Evolutionary conservation across 1,284 basidiomycete species (phyloP).

Genomic region (Testicularia cyperi): DNA sequence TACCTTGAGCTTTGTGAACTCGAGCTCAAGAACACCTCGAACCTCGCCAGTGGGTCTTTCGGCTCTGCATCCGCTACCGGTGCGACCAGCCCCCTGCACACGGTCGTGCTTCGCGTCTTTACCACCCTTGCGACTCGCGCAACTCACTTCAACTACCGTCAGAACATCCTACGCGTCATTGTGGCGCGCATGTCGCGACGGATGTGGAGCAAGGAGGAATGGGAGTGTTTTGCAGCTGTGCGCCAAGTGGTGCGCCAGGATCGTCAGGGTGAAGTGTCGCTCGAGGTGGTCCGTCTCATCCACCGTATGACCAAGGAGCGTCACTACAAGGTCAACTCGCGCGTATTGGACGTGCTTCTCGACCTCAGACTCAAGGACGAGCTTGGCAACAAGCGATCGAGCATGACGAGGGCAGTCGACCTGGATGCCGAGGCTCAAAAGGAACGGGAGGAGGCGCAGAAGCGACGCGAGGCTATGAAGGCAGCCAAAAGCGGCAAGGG

Average conservation of each 20-base stretch:
- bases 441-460: constrained; percentile 52
- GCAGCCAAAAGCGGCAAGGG: constrained; percentile 36
- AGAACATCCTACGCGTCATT: constrained; percentile 85
- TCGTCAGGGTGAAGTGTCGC: constrained; percentile 74
- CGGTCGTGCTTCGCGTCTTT: constrained; percentile 73
- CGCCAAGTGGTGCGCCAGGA: constrained; percentile 80
- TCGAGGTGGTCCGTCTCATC: constrained; percentile 85
- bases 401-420: constrained; percentile 63
- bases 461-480: constrained; percentile 56
- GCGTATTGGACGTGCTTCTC: constrained; percentile 81
- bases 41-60: background rate
- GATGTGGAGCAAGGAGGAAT: constrained; percentile 67
- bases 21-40: constrained; percentile 71
- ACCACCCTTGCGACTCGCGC: constrained; percentile 79
- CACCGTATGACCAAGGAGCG: constrained; percentile 96
- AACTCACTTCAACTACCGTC: constrained; percentile 95
- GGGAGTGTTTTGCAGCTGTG: constrained; percentile 78
- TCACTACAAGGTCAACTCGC: constrained; percentile 83
- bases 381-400: constrained; percentile 73
- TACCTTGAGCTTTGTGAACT: constrained; percentile 81
- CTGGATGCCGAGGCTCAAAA: constrained; percentile 68
- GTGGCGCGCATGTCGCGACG: constrained; percentile 76
- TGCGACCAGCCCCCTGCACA: background rate
- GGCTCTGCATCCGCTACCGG: background rate
- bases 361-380: constrained; percentile 86